These are phyloP conservation scores for Nasturtium officinale DNA, from an alignment of 345 rosid genomes.

Conservation along the genomic window DNA sequence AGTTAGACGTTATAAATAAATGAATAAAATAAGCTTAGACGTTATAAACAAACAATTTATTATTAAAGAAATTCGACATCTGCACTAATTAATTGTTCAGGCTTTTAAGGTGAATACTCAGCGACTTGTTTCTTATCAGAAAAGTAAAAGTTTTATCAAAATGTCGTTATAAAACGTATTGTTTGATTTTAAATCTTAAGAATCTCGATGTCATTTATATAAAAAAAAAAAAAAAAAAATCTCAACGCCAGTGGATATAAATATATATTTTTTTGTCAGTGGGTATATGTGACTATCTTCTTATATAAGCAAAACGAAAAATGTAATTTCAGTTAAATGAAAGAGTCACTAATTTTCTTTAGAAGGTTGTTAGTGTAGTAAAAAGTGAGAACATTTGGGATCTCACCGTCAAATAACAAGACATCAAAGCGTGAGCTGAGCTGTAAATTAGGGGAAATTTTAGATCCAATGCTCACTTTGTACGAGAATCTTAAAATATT, in stretches of 20 bases:
- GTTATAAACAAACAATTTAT: background rate
- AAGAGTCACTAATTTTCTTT: background rate
- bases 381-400: background rate
- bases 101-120: conserved; percentile 41
- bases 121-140: conserved; percentile 13
- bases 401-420: conserved; percentile 9
- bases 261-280: background rate
- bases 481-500: conserved; percentile 25
- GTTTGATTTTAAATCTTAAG: conserved; percentile 1
- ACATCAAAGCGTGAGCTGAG: conserved; percentile 36
- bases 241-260: background rate
- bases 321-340: background rate
- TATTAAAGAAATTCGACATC: background rate
- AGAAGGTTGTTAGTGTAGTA: background rate
- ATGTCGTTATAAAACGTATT: background rate
- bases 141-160: conserved; percentile 30
- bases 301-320: background rate
- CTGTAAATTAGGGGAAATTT: conserved; percentile 26
- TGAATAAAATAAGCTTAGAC: background rate
- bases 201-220: no score
- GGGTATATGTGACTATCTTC: background rate
- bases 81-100: conserved; percentile 5
- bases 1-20: background rate
- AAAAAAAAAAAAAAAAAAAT: background rate
- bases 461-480: conserved; percentile 34